Evolutionary conservation across 1,139 yeast species (phyloP).

Genomic region (Yamadazyma trypodendri): DNA sequence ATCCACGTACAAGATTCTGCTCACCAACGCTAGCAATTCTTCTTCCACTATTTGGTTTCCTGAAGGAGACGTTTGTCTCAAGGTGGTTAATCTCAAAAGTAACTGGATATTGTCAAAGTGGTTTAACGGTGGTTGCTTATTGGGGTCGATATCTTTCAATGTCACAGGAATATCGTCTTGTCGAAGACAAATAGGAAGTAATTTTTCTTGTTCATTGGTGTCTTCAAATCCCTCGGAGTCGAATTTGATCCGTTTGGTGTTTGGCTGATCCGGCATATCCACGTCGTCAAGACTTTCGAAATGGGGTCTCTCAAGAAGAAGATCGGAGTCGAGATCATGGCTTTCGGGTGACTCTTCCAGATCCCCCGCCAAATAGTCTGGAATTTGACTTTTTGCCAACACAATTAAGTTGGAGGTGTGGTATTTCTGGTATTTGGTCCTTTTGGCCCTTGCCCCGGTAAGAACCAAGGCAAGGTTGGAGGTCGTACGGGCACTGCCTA

Average conservation of each 20-base stretch:
- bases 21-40: slow-evolving; percentile 72
- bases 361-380: slow-evolving; percentile 18
- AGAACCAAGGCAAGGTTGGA: slow-evolving; percentile 65
- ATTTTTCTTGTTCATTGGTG: slow-evolving; percentile 25
- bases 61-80: slow-evolving; percentile 72
- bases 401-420: slow-evolving; percentile 76
- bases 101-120: slow-evolving; percentile 74
- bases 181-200: slow-evolving; percentile 61
- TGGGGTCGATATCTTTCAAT: slow-evolving; percentile 67
- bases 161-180: slow-evolving; percentile 63
- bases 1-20: slow-evolving; percentile 62
- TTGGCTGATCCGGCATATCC: slow-evolving; percentile 29
- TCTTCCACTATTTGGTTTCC: slow-evolving; percentile 73
- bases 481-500: slow-evolving; percentile 51
- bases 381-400: slow-evolving; percentile 58
- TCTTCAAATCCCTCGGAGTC: slow-evolving; percentile 24
- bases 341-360: slow-evolving; percentile 44
- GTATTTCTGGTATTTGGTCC: slow-evolving; percentile 78
- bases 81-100: slow-evolving; percentile 61
- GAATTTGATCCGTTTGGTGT: slow-evolving; percentile 42
- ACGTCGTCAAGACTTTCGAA: slow-evolving; percentile 61
- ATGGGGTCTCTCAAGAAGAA: slow-evolving; percentile 72
- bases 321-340: slow-evolving; percentile 70
- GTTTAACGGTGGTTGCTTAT: slow-evolving; percentile 70
- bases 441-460: slow-evolving; percentile 86